These are phyloP conservation scores for Lolium perenne DNA, from an alignment of 176 grass and related monocot species.

Conservation along the genomic window DNA sequence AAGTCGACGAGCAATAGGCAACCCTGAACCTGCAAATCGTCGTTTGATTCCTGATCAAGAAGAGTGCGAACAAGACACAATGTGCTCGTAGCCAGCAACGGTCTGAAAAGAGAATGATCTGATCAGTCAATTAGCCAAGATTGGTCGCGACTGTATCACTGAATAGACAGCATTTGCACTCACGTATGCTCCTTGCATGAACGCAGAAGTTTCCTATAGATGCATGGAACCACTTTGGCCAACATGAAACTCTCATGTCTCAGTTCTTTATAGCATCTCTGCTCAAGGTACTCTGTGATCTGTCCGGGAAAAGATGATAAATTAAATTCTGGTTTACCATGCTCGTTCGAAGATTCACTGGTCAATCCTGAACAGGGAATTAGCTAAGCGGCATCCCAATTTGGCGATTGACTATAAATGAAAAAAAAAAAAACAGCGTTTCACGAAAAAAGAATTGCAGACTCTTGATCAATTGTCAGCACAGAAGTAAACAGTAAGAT, in stretches of 20 bases:
- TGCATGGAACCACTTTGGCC: constrained; percentile 83
- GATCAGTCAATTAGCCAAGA: constrained; percentile 32
- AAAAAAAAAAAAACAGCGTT: not conserved
- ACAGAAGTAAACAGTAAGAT: not conserved
- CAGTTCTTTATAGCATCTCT: constrained; percentile 95
- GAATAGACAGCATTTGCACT: constrained; percentile 40
- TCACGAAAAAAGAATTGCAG: not conserved
- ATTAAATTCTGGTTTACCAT: constrained; percentile 14
- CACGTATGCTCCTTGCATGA: constrained; percentile 95
- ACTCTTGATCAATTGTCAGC: not conserved
- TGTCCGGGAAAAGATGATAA: constrained; percentile 37
- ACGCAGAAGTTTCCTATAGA: constrained; percentile 86
- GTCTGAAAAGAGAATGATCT: constrained; percentile 58
- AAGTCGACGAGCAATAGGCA: constrained; percentile 93
- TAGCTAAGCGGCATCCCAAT: constrained; percentile 7
- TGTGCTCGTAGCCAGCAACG: constrained; percentile 83
- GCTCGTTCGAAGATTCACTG: not conserved
- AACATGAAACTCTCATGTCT: constrained; percentile 69
- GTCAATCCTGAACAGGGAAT: constrained; percentile 11
- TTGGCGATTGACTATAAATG: not conserved
- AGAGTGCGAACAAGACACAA: constrained; percentile 74
- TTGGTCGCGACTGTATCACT: constrained; percentile 16
- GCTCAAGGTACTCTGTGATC: constrained; percentile 89
- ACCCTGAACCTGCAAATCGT: constrained; percentile 73
- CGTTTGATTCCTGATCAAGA: constrained; percentile 76